Conservation (phyloP, 2,329 filamentous ascomycete genomes). For the Calycina marina region DNA sequence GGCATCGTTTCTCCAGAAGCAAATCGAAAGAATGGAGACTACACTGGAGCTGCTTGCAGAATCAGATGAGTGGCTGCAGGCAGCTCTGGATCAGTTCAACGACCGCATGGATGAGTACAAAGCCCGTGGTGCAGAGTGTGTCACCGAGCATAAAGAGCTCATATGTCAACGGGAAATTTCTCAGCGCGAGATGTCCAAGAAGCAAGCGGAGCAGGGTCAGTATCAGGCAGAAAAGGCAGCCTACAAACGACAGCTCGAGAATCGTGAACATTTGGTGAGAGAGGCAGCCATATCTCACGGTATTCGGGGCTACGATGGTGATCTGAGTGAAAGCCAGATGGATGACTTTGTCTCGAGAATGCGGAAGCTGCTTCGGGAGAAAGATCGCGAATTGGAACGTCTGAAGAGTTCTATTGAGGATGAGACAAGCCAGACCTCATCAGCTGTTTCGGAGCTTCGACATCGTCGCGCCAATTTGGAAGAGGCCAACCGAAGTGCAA, state of each 20-base stretch:
- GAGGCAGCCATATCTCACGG: slow-evolving; percentile 63
- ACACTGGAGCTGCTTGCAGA: slow-evolving; percentile 68
- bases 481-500: slow-evolving; percentile 61
- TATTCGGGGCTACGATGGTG: slow-evolving; percentile 72
- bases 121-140: slow-evolving; percentile 47
- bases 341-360: slow-evolving; percentile 66
- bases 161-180: slow-evolving; percentile 31
- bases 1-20: slow-evolving; percentile 53
- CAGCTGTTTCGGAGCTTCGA: slow-evolving; percentile 56
- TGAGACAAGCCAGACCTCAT: slow-evolving; percentile 63
- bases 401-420: slow-evolving; percentile 57
- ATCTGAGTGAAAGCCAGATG: slow-evolving; percentile 60
- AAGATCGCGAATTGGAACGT: slow-evolving; percentile 63
- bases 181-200: slow-evolving; percentile 33
- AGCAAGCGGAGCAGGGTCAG: slow-evolving; percentile 55
- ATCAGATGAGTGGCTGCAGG: slow-evolving; percentile 60
- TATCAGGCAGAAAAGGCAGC: slow-evolving; percentile 76
- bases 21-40: slow-evolving; percentile 52
- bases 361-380: slow-evolving; percentile 59
- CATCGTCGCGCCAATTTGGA: slow-evolving; percentile 56
- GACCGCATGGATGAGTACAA: slow-evolving; percentile 53
- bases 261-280: slow-evolving; percentile 60
- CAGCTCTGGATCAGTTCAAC: slow-evolving; percentile 63
- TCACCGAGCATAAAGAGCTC: slow-evolving; percentile 51
- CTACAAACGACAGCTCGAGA: slow-evolving; percentile 64